Percentiles rank a stretch among this genome's conserved stretches.
These are phyloP conservation scores for Cubamyces sp. DNA, from an alignment of 768 basidiomycete genomes.

Conservation along the genomic window DNA sequence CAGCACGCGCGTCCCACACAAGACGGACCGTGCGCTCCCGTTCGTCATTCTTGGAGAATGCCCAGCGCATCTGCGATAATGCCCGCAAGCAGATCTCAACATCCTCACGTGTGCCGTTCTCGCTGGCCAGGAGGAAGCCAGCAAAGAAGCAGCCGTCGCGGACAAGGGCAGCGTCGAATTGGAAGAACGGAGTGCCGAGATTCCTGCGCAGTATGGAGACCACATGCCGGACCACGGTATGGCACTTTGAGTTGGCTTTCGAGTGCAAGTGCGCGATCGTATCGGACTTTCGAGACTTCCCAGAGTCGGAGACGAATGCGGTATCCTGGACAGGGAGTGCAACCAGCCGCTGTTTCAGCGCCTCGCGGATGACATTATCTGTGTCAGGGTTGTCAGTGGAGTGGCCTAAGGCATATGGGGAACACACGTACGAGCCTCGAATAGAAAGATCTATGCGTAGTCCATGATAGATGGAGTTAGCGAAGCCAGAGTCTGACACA, in stretches of 20 bases:
- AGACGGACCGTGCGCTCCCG: slow-evolving; percentile 61
- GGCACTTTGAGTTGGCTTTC: slow-evolving; percentile 49
- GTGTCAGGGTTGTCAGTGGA: slow-evolving; percentile 20
- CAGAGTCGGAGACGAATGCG: slow-evolving; percentile 22
- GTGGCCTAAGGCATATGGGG: not conserved
- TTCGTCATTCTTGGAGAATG: slow-evolving; percentile 74
- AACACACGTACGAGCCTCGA: slow-evolving; percentile 75
- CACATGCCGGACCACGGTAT: slow-evolving; percentile 49
- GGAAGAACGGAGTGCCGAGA: slow-evolving; percentile 64
- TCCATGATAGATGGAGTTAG: slow-evolving; percentile 8
- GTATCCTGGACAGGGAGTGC: slow-evolving; percentile 28
- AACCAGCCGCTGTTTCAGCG: slow-evolving; percentile 65
- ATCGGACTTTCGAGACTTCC: slow-evolving; percentile 32
- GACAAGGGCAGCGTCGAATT: slow-evolving; percentile 84
- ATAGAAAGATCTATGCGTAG: slow-evolving; percentile 73
- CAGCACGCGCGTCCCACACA: slow-evolving; percentile 43
- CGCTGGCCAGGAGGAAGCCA: slow-evolving; percentile 70
- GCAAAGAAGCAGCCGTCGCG: slow-evolving; percentile 92
- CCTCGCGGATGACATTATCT: slow-evolving; percentile 88
- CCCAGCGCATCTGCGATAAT: slow-evolving; percentile 84
- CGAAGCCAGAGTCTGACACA: slow-evolving; percentile 1
- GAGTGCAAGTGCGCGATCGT: slow-evolving; percentile 43
- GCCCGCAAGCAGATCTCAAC: slow-evolving; percentile 66
- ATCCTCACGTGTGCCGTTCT: slow-evolving; percentile 55
- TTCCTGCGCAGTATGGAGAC: slow-evolving; percentile 51